Base-by-base conservation (phyloP, 345 rosid genomes). In the Lenwebbia sp. region DNA sequence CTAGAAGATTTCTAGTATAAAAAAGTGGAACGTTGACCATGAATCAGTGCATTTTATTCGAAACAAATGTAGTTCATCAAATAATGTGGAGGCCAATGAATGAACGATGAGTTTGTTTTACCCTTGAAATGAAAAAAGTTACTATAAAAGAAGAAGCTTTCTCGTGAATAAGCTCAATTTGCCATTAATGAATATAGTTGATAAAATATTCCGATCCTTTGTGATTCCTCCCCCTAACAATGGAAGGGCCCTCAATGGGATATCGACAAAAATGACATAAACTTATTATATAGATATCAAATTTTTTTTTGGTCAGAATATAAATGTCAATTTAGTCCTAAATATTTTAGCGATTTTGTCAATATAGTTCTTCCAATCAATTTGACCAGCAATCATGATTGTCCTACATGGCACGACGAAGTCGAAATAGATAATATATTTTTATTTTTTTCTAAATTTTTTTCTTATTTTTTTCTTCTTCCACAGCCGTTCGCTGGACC, bases 341-440 rank as follows among this genome's bases (percentile, higher is more conserved):
- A n/a, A 58, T 7, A 28, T 13, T n/a, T 28, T 28, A 28, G 4
- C 12, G 2, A 49, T 49, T 28, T 28, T 28, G 19, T 60, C 1
- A 1, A 28, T 28, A 17, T 60, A 30, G 2, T 6, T 28, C 4
- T 60, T 28, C 13, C 0, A 6, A 28, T 3, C 40, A 28, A 13
- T 60, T 14, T 60, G 17, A 4, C 1, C 2, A 0, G 1, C 5
- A 60, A 60, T 28, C 21, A 0, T 6, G 10, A 60, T 0, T 0
- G 21, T 28, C 0, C 10, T 60, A 28, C 5, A 4, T 28, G 22
- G 7, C 4, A 30, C 7, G 11, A 62, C 3, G 2, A 14, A 1
- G 0, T 0, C 0, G 7, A 30, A 0, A 0, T 28, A 60, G 1
- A 2, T 60, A 1, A 6, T 58, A n/a, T n/a, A n/a, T n/a, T 2